Evolutionary conservation across 768 basidiomycete genomes (phyloP).

Genomic region (Panaeolus cyanescens): DNA sequence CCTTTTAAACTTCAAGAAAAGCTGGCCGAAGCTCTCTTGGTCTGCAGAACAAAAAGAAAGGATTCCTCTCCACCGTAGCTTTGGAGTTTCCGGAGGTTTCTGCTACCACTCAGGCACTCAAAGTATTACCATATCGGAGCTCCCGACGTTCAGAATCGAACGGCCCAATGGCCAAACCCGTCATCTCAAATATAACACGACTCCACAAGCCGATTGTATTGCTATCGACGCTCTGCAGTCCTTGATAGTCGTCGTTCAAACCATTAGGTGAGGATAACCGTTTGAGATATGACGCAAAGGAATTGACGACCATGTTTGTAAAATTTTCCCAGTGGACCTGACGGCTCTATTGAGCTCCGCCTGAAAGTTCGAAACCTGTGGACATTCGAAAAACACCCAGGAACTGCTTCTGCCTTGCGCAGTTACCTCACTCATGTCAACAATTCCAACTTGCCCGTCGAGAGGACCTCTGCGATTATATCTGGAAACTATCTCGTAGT

Average conservation of each 20-base stretch:
- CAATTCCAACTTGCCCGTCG: conserved; percentile 33
- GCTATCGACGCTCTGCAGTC: conserved; percentile 47
- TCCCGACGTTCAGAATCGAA: conserved; percentile 49
- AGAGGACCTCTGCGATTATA: conserved; percentile 36
- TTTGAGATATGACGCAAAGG: neutral
- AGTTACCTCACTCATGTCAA: conserved; percentile 41
- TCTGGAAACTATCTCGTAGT: conserved; percentile 46
- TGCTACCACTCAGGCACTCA: conserved; percentile 45
- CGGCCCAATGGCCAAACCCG: conserved; percentile 44
- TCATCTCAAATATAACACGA: conserved; percentile 45
- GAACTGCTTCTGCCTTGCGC: conserved; percentile 39
- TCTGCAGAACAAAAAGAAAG: conserved; percentile 47
- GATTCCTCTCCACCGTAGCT: conserved; percentile 33
- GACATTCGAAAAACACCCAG: conserved; percentile 56
- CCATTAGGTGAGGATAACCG: conserved; percentile 34
- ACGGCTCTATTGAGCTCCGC: conserved; percentile 42
- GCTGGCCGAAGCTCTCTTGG: conserved; percentile 52
- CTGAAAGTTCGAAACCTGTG: conserved; percentile 58
- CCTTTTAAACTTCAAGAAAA: conserved; percentile 44
- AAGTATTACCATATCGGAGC: conserved; percentile 45
- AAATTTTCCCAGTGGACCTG: conserved; percentile 31
- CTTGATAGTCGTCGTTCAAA: conserved; percentile 45
- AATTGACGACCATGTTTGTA: conserved; percentile 3
- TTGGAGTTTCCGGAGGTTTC: conserved; percentile 47
- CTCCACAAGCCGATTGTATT: conserved; percentile 42